Conservation (phyloP, 78 protist species). For the Blattamonas nauphoetae region DNA sequence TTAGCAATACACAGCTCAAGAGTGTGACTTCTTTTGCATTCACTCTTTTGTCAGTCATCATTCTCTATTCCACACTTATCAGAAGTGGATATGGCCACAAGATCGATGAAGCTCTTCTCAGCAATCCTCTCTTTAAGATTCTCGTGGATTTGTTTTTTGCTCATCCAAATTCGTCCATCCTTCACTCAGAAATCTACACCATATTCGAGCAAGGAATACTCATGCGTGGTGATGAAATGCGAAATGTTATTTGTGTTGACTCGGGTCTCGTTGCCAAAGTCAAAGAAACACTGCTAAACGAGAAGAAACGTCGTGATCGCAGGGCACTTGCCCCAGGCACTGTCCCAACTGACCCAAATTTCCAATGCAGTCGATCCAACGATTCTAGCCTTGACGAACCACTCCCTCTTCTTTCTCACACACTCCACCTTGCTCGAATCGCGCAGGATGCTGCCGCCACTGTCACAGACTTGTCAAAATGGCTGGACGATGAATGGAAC, state of each 20-base stretch:
- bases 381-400: too few relatives aligned
- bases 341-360: too few relatives aligned
- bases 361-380: too few relatives aligned
- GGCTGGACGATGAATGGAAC: neutral
- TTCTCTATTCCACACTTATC: neutral
- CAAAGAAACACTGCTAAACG: neutral
- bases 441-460: neutral
- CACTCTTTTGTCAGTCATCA: neutral
- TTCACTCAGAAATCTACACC: neutral
- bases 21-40: too few relatives aligned
- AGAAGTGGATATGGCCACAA: neutral
- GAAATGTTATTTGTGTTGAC: neutral
- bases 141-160: neutral
- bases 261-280: neutral
- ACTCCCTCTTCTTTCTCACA: neutral
- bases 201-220: neutral
- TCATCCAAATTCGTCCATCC: neutral
- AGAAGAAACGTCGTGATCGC: neutral
- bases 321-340: too few relatives aligned
- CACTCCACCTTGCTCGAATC: neutral
- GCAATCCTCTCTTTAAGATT: neutral
- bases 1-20: too few relatives aligned
- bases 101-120: neutral
- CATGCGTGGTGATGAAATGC: neutral
- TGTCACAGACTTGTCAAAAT: neutral